These are phyloP conservation scores for Limonium bicolor DNA, from an alignment of 148 eudicot genomes.

Conservation along the genomic window DNA sequence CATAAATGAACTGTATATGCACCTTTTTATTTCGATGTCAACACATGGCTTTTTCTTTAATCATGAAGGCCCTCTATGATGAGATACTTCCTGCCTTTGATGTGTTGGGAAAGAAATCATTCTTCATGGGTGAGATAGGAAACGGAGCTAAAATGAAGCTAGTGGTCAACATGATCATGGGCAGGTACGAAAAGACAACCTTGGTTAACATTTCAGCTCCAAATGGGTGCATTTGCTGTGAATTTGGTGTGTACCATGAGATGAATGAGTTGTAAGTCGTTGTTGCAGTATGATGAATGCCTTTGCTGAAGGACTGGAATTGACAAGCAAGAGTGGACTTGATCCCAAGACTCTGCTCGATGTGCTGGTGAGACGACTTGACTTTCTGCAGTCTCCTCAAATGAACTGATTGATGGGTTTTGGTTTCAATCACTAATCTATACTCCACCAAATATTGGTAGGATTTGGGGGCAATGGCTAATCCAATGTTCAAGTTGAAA, in stretches of 20 bases:
- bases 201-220: no score
- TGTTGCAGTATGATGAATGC: slow-evolving; percentile 92
- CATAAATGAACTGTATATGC: background rate
- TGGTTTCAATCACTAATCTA: background rate
- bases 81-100: slow-evolving; percentile 78
- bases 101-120: slow-evolving; percentile 91
- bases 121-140: slow-evolving; percentile 83
- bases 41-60: no score
- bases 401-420: background rate
- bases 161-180: slow-evolving; percentile 98
- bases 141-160: slow-evolving; percentile 99
- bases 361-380: slow-evolving; percentile 49
- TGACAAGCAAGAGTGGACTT: slow-evolving; percentile 85
- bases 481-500: slow-evolving; percentile 95
- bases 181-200: no score
- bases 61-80: slow-evolving; percentile 62
- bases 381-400: no score
- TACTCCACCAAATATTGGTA: slow-evolving; percentile 11
- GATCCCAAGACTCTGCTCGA: slow-evolving; percentile 68
- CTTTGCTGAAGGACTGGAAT: slow-evolving; percentile 81
- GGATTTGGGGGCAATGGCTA: slow-evolving; percentile 94
- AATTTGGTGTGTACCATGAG: no score
- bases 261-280: background rate
- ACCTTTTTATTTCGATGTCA: no score
- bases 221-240: no score